Evolutionary conservation across 2,329 filamentous ascomycete genomes (phyloP), one percentile per base, ranked within the genome.

Genomic region (Botrytis aclada): DNA sequence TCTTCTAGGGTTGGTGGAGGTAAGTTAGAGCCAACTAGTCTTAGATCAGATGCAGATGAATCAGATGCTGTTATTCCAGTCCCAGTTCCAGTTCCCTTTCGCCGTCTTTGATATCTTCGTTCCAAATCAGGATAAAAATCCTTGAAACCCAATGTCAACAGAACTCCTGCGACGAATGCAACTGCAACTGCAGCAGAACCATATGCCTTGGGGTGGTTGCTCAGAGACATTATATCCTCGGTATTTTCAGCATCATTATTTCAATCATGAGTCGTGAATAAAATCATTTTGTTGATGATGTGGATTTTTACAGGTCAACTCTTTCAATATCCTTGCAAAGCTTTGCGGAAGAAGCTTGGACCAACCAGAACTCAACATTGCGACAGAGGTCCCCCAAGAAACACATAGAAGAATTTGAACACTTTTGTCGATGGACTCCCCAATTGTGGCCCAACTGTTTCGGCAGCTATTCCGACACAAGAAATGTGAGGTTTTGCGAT

Each of bases 401-500:
- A 72, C 70, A 70, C 69, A 66, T 66, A 70, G 61, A 67, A 73
- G 73, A 76, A 73, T 71, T 69, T 74, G 74, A 75, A 73, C 75
- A 74, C 62, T 72, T 69, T 75, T 54, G 64, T 54, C 65, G 37
- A 73, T 97, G 94, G 94, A 97, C 84, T 95, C 93, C 29, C 91
- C 92, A 74, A 85, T 93, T 75, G 87, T 94, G 77, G 89, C 89
- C 66, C 92, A 91, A 81, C 87, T 97, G 80, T 95, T 98, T 80
- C 89, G 92, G 79, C 93, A 94, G 84, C 88, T 98, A 60, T 97
- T 97, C 79, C 89, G 89, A 62, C 93, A 95, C 79, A 88, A 89
- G 65, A 86, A 89, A 67, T 92, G 90, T 80, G 86, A 88, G 79
- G 84, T 85, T 71, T 82, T 87, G 76, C 84, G 85, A 71, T 84